phyloP scores from a whole-genome alignment of 164 flowering plant genomes.

The grape (Vitis vinifera) region ASM3070453v1 NC_081809.1:22161501-22162000 shows the following conservation, averaged over 20 bases:
- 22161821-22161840: conserved; percentile 20
- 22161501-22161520: conserved; percentile 6
- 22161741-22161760: neutral
- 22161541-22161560: conserved; percentile 9
- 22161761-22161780: conserved; percentile 18
- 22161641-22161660: conserved; percentile 10
- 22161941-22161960: conserved; percentile 23
- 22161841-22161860: conserved; percentile 26
- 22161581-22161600: neutral
- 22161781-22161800: conserved; percentile 17
- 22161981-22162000: conserved; percentile 7
- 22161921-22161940: conserved; percentile 22
- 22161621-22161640: neutral
- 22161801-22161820: conserved; percentile 12
- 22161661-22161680: conserved; percentile 1
- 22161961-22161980: conserved; percentile 15
- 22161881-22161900: conserved; percentile 16
- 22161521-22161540: conserved; percentile 13
- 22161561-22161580: conserved; percentile 8
- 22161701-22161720: conserved; percentile 12
- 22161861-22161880: conserved; percentile 35
- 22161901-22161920: conserved; percentile 32
- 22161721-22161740: neutral
- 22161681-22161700: conserved; percentile 6
- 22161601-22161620: neutral